Evolutionary conservation across 73 alveolate genomes (phyloP), one percentile per base, ranked within the genome.

Genomic region (Paramecium pentaurelia): DNA sequence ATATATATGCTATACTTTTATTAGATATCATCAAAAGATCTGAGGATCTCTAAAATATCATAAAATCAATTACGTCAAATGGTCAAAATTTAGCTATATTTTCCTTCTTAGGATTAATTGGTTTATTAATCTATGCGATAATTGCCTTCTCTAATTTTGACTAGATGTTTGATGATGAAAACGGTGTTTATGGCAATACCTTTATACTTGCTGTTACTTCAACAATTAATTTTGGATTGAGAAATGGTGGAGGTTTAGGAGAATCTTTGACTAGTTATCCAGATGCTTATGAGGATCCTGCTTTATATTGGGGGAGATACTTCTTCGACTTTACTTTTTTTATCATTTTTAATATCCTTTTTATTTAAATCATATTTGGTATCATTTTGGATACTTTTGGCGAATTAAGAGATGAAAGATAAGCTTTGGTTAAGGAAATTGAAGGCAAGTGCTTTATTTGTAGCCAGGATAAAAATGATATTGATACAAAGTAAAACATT

Each of bases 241-340:
- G 88, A 32, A 89, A 89, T 47, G 94, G 94, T 89, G 94, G 94
- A 45, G 94, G 94, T 45, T 22, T 89, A 44, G 91, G 91, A 44
- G 91, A 80, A 27, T 22, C 75, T 2, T 14, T 80, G 14, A 49
- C 25, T 1, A 30, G 8, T 6, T 80, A 45, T 45, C 75, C 70
- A 12, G 68, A 77, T 28, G 85, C 80, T 40, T 8, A 89, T 12
- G 80, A 44, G n/a, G 14, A 25, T 30, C 54, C 58, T 1, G 9
- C 36, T 2, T 16, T 38, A 14, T 89, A 71, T 71, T 89, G 94
- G 94, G 86, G 92, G 14, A 60, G 91, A 22, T 89, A 71, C 70
- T 89, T 89, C 70, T 71, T 89, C 30, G 91, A 68, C 25, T 89
- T 89, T 16, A 89, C 94, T 0, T 89, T 89, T 85, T 89, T 71